Evolutionary conservation across 768 basidiomycete species (phyloP), one percentile per base, ranked within the genome.

Genomic region (Leccinum uliginosum): DNA sequence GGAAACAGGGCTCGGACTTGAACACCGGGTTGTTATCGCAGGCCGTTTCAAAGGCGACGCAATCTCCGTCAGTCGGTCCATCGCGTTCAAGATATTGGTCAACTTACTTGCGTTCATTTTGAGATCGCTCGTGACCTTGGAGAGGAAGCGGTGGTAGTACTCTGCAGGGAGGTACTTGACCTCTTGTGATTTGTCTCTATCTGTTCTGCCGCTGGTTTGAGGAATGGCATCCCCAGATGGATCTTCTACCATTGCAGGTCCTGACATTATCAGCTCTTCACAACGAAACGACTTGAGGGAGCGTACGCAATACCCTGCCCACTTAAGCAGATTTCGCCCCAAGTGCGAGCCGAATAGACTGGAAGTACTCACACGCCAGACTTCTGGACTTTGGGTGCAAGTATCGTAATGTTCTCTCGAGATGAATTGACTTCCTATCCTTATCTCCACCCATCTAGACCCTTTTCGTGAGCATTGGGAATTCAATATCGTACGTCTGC

Each of bases 91-190:
- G 24, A 53, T 19, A 34, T 51, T 45, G 24, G 38, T 44, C 35
- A 59, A 81, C 63, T 64, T 34, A 85, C 84, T 85, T 19, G 82
- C 76, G 58, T 78, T 82, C 10, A 81, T 82, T 64, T 76, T 80
- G 44, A 83, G 76, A 62, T 76, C 74, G 62, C 81, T 85, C 17
- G 86, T 83, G 21, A 63, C 59, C 44, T 76, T 68, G 3, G 87
- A 87, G 23, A 89, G 71, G 65, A 86, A 88, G 3, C 67, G 58
- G 0, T 63, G 49, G 67, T 88, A 87, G 67, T 74, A 84, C 17
- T 74, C 75, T 23, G 76, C 68, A 14, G 85, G 80, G 12, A 85
- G 73, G 30, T 29, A 51, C 47, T 44, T 45, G 46, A 34, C 34
- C 17, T 45, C 45, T 32, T 17, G 15, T 21, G 43, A 46, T 30